Base-by-base conservation (phyloP, 2,329 filamentous ascomycete species). In the Eutypella sp. region DNA sequence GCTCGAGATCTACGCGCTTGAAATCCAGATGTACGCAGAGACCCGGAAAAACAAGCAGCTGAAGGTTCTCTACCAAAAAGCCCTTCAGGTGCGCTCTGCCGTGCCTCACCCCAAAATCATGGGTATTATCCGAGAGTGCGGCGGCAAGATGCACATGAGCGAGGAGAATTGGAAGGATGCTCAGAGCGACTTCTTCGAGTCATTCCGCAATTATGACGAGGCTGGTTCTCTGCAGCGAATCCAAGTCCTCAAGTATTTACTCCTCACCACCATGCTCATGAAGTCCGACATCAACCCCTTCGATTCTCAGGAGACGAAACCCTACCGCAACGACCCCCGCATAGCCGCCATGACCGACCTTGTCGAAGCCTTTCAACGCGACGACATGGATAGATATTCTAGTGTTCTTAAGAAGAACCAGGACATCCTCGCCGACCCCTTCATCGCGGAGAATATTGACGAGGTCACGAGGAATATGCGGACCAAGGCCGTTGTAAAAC, bases 111-210 rank as follows among this genome's bases (percentile, higher is more conserved):
- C 93, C 48, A 95, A 96, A 71, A 96, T 99, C 65, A 96, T 97
- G 89, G 93, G 93, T 42, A 92, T 99, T 65, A 99, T 99, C 63
- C 86, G 92, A 45, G 93, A 99, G 71, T 99, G 93, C 65, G 93
- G 93, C 60, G 93, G 93, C 58, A 99, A 99, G 75, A 99, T 99
- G 93, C 91, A 97, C 72, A 97, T 99, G 93, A 93, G 88, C 66
- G 93, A 99, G 75, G 93, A 97, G 72, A 97, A 97, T 66, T 99
- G 93, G 93, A 89, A 93, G 65, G 89, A 91, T 61, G 93, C 93
- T 1, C 91, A 97, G 69, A 92, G 84, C 58, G 93, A 97, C 72
- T 99, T 99, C 68, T 96, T 96, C 67, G 93, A 99, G 67, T 95
- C 92, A 1, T 99, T 99, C 74, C 87, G 91, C 47, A 97, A 96